Conservation (phyloP, 306 rosid species). For the Glycine latifolia region DNA sequence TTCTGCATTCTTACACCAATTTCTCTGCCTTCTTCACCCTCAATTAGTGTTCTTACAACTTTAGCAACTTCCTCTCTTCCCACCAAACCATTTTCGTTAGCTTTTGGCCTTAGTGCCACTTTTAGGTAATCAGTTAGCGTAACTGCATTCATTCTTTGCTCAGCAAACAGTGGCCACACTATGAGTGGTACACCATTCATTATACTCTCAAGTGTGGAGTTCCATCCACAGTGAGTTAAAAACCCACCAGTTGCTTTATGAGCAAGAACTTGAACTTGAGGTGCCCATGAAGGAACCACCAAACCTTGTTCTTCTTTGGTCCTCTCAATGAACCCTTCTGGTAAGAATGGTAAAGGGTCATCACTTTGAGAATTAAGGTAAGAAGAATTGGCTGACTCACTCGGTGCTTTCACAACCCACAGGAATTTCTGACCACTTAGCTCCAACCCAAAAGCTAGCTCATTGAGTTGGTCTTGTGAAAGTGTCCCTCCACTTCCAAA, state of each 20-base stretch:
- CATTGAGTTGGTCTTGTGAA: slow-evolving; percentile 34
- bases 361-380: slow-evolving; percentile 10
- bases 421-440: slow-evolving; percentile 27
- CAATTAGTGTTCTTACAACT: not conserved
- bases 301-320: slow-evolving; percentile 45
- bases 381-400: slow-evolving; percentile 17
- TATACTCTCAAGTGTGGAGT: slow-evolving; percentile 42
- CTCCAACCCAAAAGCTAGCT: slow-evolving; percentile 51
- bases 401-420: slow-evolving; percentile 47
- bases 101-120: slow-evolving; percentile 27
- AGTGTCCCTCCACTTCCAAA: slow-evolving; percentile 55
- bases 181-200: slow-evolving; percentile 34
- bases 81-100: slow-evolving; percentile 6
- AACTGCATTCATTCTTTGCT: slow-evolving; percentile 39
- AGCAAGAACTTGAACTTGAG: slow-evolving; percentile 45
- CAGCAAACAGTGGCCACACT: slow-evolving; percentile 43
- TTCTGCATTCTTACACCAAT: slow-evolving; percentile 12
- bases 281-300: slow-evolving; percentile 51
- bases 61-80: slow-evolving; percentile 26
- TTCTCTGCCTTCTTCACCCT: slow-evolving; percentile 29
- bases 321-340: slow-evolving; percentile 46
- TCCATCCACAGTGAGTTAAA: slow-evolving; percentile 50
- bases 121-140: not conserved
- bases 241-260: slow-evolving; percentile 48
- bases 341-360: slow-evolving; percentile 40